These are phyloP conservation scores for Stagonosporopsis rhizophila DNA, from an alignment of 2,329 filamentous ascomycete genomes.

Conservation along the genomic window DNA sequence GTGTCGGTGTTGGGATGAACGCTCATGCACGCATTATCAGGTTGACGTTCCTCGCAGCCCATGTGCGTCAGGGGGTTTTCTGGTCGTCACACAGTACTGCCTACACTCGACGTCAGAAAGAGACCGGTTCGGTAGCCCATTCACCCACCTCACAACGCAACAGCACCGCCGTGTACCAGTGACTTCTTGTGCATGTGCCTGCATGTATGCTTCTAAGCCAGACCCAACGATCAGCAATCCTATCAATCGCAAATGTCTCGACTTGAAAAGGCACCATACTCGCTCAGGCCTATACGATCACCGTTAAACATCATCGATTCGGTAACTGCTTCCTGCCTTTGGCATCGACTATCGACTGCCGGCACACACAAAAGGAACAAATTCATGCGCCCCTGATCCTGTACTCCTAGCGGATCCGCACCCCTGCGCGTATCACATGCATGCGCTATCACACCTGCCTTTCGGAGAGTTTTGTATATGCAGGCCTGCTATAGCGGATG, in stretches of 20 bases:
- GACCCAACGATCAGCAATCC: background rate
- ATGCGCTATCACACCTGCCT: background rate
- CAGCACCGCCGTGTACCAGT: no score
- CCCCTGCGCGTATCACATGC: background rate
- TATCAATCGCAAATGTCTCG: background rate
- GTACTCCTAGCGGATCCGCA: background rate
- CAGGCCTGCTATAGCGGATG: background rate
- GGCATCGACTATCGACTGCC: background rate
- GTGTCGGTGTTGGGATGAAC: background rate
- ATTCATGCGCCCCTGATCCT: background rate
- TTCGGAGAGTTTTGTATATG: background rate
- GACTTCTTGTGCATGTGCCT: background rate
- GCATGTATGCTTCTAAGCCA: background rate
- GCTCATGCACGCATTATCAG: background rate
- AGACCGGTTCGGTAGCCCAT: no score
- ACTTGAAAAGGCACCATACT: background rate
- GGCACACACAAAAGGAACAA: background rate
- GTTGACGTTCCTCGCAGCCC: background rate
- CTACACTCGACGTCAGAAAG: no score
- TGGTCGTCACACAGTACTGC: no score
- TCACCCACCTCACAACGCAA: no score
- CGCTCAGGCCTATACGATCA: background rate
- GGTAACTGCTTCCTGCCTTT: background rate
- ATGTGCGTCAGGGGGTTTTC: no score
- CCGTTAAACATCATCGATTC: background rate